Evolutionary conservation across 345 rosid species (phyloP).

Genomic region (Reutealis trisperma): DNA sequence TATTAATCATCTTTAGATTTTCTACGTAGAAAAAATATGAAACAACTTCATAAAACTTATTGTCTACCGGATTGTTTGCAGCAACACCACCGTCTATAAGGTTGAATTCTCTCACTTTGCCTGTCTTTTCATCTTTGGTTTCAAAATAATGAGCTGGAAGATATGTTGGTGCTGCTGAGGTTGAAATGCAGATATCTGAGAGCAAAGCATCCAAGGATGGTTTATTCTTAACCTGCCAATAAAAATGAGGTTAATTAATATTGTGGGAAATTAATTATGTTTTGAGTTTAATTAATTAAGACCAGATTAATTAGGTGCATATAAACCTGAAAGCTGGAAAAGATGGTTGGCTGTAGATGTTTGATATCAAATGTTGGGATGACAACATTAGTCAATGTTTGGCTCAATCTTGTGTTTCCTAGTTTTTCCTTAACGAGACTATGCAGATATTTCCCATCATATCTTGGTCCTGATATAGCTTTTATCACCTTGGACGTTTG

Average conservation of each 20-base stretch:
- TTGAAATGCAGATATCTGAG: constrained; percentile 56
- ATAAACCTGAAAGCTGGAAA: constrained; percentile 53
- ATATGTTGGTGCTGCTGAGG: constrained; percentile 72
- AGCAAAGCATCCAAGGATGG: constrained; percentile 46
- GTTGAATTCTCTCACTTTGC: constrained; percentile 47
- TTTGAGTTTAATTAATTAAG: too few relatives aligned
- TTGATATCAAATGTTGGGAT: constrained; percentile 78
- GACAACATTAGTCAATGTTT: constrained; percentile 69
- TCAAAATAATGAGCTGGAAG: constrained; percentile 52
- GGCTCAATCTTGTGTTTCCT: constrained; percentile 45
- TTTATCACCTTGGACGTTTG: constrained; percentile 21
- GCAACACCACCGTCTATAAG: constrained; percentile 83
- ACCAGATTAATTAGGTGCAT: too few relatives aligned
- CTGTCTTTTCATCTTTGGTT: constrained; percentile 31
- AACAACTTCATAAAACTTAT: neutral
- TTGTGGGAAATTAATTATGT: neutral
- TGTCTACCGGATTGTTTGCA: constrained; percentile 64
- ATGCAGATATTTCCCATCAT: constrained; percentile 57
- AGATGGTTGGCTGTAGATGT: constrained; percentile 63
- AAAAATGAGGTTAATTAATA: too few relatives aligned
- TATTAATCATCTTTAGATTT: too few relatives aligned
- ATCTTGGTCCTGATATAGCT: constrained; percentile 56
- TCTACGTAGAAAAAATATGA: too few relatives aligned
- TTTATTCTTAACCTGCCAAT: constrained; percentile 41
- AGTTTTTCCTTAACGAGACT: constrained; percentile 40